Conservation (phyloP, 2,329 filamentous ascomycete genomes). For the Trichophyton verrucosum region DNA sequence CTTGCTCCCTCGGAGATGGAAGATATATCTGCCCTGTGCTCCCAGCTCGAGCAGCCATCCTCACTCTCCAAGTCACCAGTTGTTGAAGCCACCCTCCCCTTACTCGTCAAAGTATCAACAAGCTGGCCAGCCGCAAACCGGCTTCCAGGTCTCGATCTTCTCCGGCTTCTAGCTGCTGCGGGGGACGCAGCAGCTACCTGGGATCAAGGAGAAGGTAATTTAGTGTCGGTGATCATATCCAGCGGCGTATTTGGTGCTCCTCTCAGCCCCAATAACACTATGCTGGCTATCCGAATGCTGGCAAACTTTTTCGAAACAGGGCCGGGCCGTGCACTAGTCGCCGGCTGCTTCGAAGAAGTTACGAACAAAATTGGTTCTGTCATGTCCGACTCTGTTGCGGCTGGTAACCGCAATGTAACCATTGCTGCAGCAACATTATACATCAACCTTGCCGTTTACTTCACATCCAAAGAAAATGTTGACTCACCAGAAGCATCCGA, state of each 20-base stretch:
- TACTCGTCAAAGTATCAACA: conserved; percentile 60
- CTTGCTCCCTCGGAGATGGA: conserved; percentile 61
- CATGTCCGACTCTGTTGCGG: conserved; percentile 39
- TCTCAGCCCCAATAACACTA: conserved; percentile 64
- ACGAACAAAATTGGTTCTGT: conserved; percentile 51
- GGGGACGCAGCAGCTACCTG: conserved; percentile 52
- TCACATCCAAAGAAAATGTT: conserved; percentile 38
- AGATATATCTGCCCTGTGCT: conserved; percentile 48
- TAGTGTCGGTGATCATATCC: conserved; percentile 49
- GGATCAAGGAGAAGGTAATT: conserved; percentile 41
- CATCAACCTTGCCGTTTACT: conserved; percentile 72
- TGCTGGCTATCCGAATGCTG: conserved; percentile 72
- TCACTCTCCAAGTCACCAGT: conserved; percentile 34
- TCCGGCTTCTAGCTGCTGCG: conserved; percentile 69
- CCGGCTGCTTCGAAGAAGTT: conserved; percentile 46
- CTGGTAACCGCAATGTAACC: conserved; percentile 62
- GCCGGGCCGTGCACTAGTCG: conserved; percentile 55
- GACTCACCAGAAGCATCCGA: conserved; percentile 33
- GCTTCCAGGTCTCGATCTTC: conserved; percentile 71
- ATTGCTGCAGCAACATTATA: conserved; percentile 71
- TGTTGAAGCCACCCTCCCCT: conserved; percentile 44
- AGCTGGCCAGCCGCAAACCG: conserved; percentile 70
- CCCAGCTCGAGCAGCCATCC: conserved; percentile 45
- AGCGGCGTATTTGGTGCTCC: conserved; percentile 48
- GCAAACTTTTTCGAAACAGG: conserved; percentile 71